These are phyloP conservation scores for Saccharomycopsis synnaedendra DNA, from an alignment of 805 yeast species.

Conservation along the genomic window DNA sequence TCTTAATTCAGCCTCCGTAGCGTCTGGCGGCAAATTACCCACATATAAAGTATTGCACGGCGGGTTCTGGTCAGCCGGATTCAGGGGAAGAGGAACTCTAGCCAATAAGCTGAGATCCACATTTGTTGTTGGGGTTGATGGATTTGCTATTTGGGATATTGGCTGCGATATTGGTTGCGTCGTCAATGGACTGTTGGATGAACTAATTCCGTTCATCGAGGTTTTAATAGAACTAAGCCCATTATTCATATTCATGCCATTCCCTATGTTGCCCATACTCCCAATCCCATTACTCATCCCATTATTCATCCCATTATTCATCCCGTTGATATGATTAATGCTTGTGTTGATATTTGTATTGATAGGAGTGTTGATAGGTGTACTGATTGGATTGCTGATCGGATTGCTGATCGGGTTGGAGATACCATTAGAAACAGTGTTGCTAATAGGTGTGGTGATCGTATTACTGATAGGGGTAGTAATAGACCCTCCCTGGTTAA, in stretches of 20 bases:
- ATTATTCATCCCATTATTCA: constrained; percentile 2
- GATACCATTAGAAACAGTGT: constrained; percentile 18
- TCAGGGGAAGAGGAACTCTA: constrained; percentile 83
- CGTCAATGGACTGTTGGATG: background rate
- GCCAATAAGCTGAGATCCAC: constrained; percentile 63
- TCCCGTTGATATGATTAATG: constrained; percentile 14
- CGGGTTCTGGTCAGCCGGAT: constrained; percentile 98
- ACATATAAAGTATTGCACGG: constrained; percentile 97
- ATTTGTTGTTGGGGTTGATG: background rate
- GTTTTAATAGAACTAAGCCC: constrained; percentile 24
- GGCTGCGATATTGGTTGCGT: background rate
- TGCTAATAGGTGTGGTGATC: constrained; percentile 20
- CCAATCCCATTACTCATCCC: background rate
- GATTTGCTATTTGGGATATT: background rate
- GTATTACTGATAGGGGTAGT: constrained; percentile 26
- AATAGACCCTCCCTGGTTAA: constrained; percentile 16
- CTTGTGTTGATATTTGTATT: constrained; percentile 17
- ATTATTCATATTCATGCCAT: constrained; percentile 16
- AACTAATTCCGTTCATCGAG: background rate
- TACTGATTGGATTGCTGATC: constrained; percentile 21
- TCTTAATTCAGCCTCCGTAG: constrained; percentile 85
- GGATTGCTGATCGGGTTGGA: constrained; percentile 9
- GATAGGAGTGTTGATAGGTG: constrained; percentile 4
- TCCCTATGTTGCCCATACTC: constrained; percentile 21
- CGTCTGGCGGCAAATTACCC: constrained; percentile 95